Percentiles rank a stretch among this genome's conserved stretches.
phyloP scores from a whole-genome alignment of 2,329 filamentous ascomycete genomes.

The Aspergillus tanneri region DNA sequence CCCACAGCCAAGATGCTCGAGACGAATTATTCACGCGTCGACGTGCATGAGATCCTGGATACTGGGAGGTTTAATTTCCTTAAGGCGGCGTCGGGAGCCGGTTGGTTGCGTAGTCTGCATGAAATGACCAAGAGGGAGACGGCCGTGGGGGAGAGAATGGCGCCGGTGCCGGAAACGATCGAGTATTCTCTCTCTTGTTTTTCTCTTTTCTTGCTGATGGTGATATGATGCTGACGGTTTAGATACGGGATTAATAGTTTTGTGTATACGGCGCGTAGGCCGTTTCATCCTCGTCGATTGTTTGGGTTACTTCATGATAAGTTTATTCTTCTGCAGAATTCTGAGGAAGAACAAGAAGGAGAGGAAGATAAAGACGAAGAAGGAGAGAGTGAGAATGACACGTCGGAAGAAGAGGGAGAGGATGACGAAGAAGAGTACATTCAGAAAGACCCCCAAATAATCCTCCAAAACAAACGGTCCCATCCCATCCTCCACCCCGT shows the following conservation, averaged over 20 bases:
- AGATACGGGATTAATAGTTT: conserved; percentile 69
- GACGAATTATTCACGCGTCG: conserved; percentile 58
- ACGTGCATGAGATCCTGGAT: conserved; percentile 63
- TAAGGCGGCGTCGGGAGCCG: conserved; percentile 62
- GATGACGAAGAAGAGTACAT: conserved; percentile 29
- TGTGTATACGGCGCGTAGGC: conserved; percentile 62
- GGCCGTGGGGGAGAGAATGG: conserved; percentile 54
- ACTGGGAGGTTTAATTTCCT: conserved; percentile 66
- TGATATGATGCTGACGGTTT: background rate
- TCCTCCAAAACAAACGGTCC: conserved; percentile 41
- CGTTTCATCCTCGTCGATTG: conserved; percentile 46
- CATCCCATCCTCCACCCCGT: conserved; percentile 40
- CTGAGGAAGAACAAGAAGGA: conserved; percentile 27
- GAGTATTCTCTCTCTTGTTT: conserved; percentile 47
- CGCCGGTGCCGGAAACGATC: conserved; percentile 68
- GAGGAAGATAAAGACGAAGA: conserved; percentile 29
- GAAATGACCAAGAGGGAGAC: conserved; percentile 65
- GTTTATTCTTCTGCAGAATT: conserved; percentile 45
- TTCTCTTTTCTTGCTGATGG: background rate
- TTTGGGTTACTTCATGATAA: conserved; percentile 47
- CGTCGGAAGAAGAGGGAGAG: conserved; percentile 30
- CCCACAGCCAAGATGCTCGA: conserved; percentile 65
- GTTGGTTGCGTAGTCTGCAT: conserved; percentile 69
- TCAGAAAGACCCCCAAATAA: conserved; percentile 32
- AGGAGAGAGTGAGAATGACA: conserved; percentile 26